These are phyloP conservation scores for Fusarium sulawesiense DNA, from an alignment of 2,329 filamentous ascomycete species.

Conservation along the genomic window DNA sequence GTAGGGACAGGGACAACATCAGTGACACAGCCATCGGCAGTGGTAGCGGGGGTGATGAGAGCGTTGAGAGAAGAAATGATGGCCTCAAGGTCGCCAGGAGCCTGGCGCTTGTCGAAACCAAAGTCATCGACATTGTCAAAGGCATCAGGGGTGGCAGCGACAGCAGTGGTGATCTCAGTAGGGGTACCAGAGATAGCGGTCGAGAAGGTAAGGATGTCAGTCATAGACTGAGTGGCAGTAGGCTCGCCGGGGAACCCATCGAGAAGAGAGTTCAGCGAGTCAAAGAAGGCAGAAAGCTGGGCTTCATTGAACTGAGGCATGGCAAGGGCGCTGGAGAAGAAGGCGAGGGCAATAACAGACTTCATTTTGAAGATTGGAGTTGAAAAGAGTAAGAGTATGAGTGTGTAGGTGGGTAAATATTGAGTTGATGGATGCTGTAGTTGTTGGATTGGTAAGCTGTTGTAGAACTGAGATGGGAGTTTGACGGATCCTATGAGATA, in stretches of 20 bases:
- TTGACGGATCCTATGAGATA: not conserved
- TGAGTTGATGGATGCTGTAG: not conserved
- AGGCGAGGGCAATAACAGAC: not conserved
- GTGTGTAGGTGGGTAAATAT: no score
- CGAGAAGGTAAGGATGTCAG: not conserved
- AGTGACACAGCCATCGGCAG: not conserved
- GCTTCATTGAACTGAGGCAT: not conserved
- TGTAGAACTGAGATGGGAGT: not conserved
- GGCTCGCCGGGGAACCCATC: not conserved
- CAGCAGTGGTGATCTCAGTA: not conserved
- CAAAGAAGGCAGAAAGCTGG: not conserved
- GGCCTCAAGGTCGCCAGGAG: not conserved
- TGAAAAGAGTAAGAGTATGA: no score
- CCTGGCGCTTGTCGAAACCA: not conserved
- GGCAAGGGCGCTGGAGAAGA: not conserved
- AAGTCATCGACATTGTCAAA: not conserved
- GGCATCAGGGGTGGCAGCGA: not conserved
- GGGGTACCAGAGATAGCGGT: constrained; percentile 1
- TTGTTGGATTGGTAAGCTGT: not conserved
- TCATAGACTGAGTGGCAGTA: not conserved
- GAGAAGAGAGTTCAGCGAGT: not conserved
- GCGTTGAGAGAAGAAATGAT: constrained; percentile 1
- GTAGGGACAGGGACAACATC: not conserved
- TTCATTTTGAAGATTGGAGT: not conserved
- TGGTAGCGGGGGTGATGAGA: not conserved